A percentile compares a stretch with the other conserved stretches of the same genome.
Conservation (phyloP, 371 early-diverging fungal species). For the Dipsacomyces acuminosporus region DNA sequence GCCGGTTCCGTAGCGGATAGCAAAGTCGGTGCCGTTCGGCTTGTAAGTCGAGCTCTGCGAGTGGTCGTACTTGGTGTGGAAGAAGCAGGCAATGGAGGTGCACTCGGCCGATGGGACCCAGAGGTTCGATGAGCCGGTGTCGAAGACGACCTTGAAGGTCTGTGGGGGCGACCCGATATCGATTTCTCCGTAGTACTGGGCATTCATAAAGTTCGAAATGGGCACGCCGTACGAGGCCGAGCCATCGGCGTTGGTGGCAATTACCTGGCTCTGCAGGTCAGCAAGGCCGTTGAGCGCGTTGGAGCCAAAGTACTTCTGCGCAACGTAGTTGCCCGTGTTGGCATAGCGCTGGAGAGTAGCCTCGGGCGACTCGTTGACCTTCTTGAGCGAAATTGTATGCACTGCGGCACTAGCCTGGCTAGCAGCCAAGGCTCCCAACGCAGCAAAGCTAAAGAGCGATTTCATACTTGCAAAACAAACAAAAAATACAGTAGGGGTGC, state of each 20-base stretch:
- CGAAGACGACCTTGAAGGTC: conserved; percentile 86
- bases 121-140: conserved; percentile 91
- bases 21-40: conserved; percentile 86
- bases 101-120: conserved; percentile 97
- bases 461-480: conserved; percentile 26
- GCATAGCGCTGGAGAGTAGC: conserved; percentile 60
- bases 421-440: conserved; percentile 30
- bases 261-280: conserved; percentile 34
- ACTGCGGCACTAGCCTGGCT: conserved; percentile 13
- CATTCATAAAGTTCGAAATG: conserved; percentile 90
- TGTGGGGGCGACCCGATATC: conserved; percentile 81
- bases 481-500: not conserved
- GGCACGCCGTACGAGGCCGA: conserved; percentile 73
- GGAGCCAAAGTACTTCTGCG: conserved; percentile 73
- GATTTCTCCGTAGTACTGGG: conserved; percentile 91
- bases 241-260: conserved; percentile 52
- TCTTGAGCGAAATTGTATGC: conserved; percentile 66
- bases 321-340: conserved; percentile 56
- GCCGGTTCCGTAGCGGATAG: conserved; percentile 88
- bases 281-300: conserved; percentile 48
- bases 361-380: conserved; percentile 57
- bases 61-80: conserved; percentile 82
- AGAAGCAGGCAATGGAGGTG: conserved; percentile 87
- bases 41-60: conserved; percentile 61
- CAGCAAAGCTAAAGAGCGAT: conserved; percentile 20